Evolutionary conservation across 1,139 yeast species (phyloP), one percentile per base, ranked within the genome.

Genomic region (Candida sojae): DNA sequence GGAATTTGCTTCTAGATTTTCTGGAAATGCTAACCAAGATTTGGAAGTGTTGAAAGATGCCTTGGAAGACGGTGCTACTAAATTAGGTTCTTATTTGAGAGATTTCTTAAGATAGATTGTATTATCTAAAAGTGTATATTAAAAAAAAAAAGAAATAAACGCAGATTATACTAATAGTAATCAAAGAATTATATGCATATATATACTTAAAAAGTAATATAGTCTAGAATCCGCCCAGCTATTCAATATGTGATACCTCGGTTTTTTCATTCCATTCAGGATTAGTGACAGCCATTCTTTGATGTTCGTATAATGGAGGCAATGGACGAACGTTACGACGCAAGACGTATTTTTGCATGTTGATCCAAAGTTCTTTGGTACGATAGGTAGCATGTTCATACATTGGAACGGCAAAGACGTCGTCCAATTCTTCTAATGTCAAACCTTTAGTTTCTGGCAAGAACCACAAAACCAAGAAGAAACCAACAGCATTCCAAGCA

Each of bases 51-150:
- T 93, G 62, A 91, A 88, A 70, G 96, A 89, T 67, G 97, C 92
- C n/a, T 78, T 93, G 56, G 98, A 92, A 67, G 91, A 84, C 57
- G 98, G 98, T 51, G 97, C 97, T 26, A 86, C 85, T 61, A 90
- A 87, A 68, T 76, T 92, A 50, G 91, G 96, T 34, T 86, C 86
- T 36, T 84, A 86, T 64, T 76, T 92, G 71, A 82, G 97, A 60
- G 97, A 91, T 63, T 89, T 88, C 63, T 72, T 91, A 61, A 75
- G 89, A 10, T 80, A 65, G 37, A 10, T 17, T 34, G 29, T 7
- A 30, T 29, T 28, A 35, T 13, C 30, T 34, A 34, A 32, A 17
- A 42, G 12, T 32, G 10, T 8, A 11, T 31, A 31, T 11, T 31
- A 31, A 31, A 31, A 10, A 23, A 5, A 13, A 21, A 39, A 10